phyloP scores from a whole-genome alignment of 1,139 yeast genomes.

The Meyerozyma sp. region DNA sequence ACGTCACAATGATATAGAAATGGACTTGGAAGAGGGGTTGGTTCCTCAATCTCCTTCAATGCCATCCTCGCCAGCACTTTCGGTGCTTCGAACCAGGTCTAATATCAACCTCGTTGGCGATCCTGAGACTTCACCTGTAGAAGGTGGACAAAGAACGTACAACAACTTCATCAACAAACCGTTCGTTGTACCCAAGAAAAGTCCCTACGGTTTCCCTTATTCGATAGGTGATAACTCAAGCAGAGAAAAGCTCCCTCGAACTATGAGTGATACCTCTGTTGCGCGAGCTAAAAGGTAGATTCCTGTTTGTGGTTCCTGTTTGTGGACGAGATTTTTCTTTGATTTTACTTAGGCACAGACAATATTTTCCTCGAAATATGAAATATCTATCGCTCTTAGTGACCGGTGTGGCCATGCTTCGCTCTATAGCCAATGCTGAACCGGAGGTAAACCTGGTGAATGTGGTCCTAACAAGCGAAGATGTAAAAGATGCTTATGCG shows the following conservation, averaged over 20 bases:
- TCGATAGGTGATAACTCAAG: slow-evolving; percentile 20
- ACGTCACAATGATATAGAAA: slow-evolving; percentile 15
- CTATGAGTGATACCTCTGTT: background rate
- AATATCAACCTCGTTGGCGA: slow-evolving; percentile 27
- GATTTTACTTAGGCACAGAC: no score
- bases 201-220: slow-evolving; percentile 10
- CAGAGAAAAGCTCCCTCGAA: slow-evolving; percentile 23
- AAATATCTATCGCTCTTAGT: background rate
- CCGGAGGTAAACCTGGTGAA: slow-evolving; percentile 15
- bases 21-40: slow-evolving; percentile 30
- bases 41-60: slow-evolving; percentile 13
- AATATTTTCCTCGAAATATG: no score
- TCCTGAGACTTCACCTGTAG: slow-evolving; percentile 5
- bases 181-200: slow-evolving; percentile 28
- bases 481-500: slow-evolving; percentile 18
- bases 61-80: slow-evolving; percentile 9
- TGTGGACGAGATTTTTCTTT: no score
- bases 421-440: background rate
- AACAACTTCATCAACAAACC: slow-evolving; percentile 33
- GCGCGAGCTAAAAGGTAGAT: background rate
- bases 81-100: slow-evolving; percentile 37
- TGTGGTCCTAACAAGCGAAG: slow-evolving; percentile 19
- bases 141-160: slow-evolving; percentile 8
- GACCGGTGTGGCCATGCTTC: slow-evolving; percentile 2
- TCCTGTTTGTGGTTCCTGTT: background rate